These are phyloP conservation scores for Lippia alba DNA, from an alignment of 305 asterid species.

Conservation along the genomic window DNA sequence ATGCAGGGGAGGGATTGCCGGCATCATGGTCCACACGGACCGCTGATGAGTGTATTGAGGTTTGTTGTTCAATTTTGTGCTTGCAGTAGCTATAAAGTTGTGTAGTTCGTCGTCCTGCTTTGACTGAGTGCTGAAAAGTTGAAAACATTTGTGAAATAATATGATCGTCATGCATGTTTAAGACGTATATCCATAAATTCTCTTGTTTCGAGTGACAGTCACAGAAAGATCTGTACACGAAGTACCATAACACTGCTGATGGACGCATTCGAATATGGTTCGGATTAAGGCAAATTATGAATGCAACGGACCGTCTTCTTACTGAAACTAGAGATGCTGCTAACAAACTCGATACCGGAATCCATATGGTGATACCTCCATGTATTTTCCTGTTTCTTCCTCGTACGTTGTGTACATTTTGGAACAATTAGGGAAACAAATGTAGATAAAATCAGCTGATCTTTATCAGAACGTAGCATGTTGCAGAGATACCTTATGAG, in stretches of 20 bases:
- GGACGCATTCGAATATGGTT: constrained; percentile 85
- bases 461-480: constrained; percentile 51
- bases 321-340: constrained; percentile 70
- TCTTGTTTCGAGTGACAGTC: constrained; percentile 41
- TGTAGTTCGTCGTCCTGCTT: too few species aligned
- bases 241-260: constrained; percentile 69
- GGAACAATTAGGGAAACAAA: background rate
- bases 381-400: background rate
- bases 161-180: too few species aligned
- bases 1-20: constrained; percentile 81
- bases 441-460: background rate
- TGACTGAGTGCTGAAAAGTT: too few species aligned
- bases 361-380: constrained; percentile 65
- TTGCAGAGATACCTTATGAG: constrained; percentile 83
- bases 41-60: constrained; percentile 73
- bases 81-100: too few species aligned
- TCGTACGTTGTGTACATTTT: background rate
- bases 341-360: constrained; percentile 68
- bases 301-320: constrained; percentile 67
- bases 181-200: background rate
- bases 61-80: constrained; percentile 12
- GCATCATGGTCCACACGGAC: constrained; percentile 62
- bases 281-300: constrained; percentile 84
- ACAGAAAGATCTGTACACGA: constrained; percentile 64
- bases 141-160: too few species aligned